These are phyloP conservation scores for Prunus yedoensis DNA, from an alignment of 331 rosid species.

Conservation along the genomic window DNA sequence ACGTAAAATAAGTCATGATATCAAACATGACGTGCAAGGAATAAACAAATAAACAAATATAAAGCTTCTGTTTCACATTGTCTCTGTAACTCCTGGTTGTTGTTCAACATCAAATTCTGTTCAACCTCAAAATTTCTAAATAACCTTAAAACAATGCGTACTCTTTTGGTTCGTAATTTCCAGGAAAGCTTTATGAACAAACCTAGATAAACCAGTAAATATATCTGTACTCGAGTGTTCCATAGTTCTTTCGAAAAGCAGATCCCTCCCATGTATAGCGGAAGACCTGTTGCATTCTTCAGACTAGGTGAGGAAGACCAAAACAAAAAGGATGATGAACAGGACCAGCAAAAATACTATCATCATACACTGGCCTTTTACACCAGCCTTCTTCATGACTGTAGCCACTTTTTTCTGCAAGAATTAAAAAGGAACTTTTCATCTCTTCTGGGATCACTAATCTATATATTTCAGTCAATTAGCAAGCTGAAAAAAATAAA, in stretches of 20 bases:
- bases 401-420: slow-evolving; percentile 80
- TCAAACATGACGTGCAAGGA: neutral
- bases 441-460: neutral
- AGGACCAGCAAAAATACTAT: slow-evolving; percentile 64
- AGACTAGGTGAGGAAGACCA: slow-evolving; percentile 71
- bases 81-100: neutral
- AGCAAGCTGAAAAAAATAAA: neutral
- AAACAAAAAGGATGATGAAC: slow-evolving; percentile 74
- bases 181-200: slow-evolving; percentile 14
- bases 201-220: slow-evolving; percentile 10
- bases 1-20: neutral
- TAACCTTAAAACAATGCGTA: neutral
- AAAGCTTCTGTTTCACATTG: slow-evolving; percentile 7
- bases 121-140: slow-evolving; percentile 4
- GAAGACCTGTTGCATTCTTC: slow-evolving; percentile 8
- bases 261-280: slow-evolving; percentile 15
- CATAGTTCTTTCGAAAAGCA: neutral
- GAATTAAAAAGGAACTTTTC: neutral
- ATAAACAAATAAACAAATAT: slow-evolving; percentile 1
- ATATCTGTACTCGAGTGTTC: slow-evolving; percentile 17
- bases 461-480: neutral
- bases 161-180: slow-evolving; percentile 1
- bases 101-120: slow-evolving; percentile 3
- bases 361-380: slow-evolving; percentile 83
- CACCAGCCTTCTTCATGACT: slow-evolving; percentile 87